Percentiles rank a stretch among this genome's conserved stretches.
Conservation (phyloP, 2,329 filamentous ascomycete species). For the Colletotrichum musae region DNA sequence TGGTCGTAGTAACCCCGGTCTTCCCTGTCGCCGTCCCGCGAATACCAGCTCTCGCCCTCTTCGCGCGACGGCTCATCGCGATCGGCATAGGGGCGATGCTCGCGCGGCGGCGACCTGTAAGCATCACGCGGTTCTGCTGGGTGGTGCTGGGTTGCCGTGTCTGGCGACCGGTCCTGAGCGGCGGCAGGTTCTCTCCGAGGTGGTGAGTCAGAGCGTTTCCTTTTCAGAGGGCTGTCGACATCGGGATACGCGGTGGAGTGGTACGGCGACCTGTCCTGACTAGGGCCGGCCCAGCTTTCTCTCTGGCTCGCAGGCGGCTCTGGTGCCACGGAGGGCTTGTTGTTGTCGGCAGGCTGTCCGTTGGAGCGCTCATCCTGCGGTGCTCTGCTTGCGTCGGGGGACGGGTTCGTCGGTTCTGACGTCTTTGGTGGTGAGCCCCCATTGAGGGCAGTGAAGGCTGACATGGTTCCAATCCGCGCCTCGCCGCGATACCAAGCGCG, state of each 20-base stretch:
- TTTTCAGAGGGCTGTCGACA: slow-evolving; percentile 70
- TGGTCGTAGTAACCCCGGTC: slow-evolving; percentile 63
- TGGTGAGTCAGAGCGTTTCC: slow-evolving; percentile 80
- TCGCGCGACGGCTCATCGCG: slow-evolving; percentile 58
- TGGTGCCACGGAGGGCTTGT: slow-evolving; percentile 44
- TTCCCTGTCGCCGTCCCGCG: slow-evolving; percentile 61
- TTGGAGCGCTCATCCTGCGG: slow-evolving; percentile 52
- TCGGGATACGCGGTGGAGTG: slow-evolving; percentile 58
- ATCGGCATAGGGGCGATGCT: slow-evolving; percentile 61
- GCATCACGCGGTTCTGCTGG: slow-evolving; percentile 58
- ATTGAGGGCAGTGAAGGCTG: slow-evolving; percentile 67
- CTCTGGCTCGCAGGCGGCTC: slow-evolving; percentile 50
- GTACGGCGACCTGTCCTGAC: slow-evolving; percentile 58
- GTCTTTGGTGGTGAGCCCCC: slow-evolving; percentile 64
- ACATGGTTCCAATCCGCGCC: slow-evolving; percentile 55
- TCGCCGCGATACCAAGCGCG: slow-evolving; percentile 39
- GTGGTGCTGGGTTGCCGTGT: slow-evolving; percentile 48
- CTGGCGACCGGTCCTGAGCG: slow-evolving; percentile 53
- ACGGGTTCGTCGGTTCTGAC: slow-evolving; percentile 53
- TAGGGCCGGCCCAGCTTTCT: slow-evolving; percentile 59
- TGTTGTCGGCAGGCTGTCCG: slow-evolving; percentile 39
- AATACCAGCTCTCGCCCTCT: slow-evolving; percentile 64
- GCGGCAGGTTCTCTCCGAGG: slow-evolving; percentile 53
- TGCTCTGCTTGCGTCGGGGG: slow-evolving; percentile 48
- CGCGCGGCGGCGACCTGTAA: slow-evolving; percentile 60